A percentile compares a stretch with the other conserved stretches of the same genome.
These are phyloP conservation scores for Phytopythium cucurbitacearum DNA, from an alignment of 352 stramenopile species.

Conservation along the genomic window DNA sequence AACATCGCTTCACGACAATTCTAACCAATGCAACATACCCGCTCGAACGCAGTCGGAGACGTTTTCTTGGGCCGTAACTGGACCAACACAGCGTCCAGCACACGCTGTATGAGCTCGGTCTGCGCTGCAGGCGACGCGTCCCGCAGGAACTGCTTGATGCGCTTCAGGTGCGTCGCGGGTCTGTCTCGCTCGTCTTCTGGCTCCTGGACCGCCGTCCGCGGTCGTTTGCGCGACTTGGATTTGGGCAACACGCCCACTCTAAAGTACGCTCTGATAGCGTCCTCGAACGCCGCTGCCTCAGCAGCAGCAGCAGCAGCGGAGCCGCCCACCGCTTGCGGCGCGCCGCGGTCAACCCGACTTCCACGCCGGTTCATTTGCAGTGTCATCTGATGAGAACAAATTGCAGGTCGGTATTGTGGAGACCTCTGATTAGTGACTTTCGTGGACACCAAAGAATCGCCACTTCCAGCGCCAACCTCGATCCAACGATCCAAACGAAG, in stretches of 20 bases:
- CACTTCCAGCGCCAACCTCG: no score
- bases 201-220: background rate
- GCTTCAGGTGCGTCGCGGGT: constrained; percentile 2
- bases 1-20: background rate
- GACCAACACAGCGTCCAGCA: background rate
- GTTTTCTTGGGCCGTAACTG: constrained; percentile 1
- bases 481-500: background rate
- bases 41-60: background rate
- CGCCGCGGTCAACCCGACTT: no score
- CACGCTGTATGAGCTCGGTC: background rate
- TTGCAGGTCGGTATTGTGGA: no score
- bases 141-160: constrained; percentile 7
- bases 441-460: no score
- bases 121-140: background rate
- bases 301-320: no score
- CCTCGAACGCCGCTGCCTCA: no score
- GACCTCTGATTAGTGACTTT: no score
- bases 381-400: no score
- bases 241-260: no score
- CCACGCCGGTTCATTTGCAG: no score
- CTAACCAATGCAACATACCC: background rate
- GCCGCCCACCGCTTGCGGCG: no score
- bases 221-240: background rate
- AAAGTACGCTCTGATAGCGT: no score
- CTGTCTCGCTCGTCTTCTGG: background rate